A percentile compares a stretch with the other conserved stretches of the same genome.
Evolutionary conservation across 2,329 filamentous ascomycete species (phyloP).

Genomic region (Rutstroemia sp.): DNA sequence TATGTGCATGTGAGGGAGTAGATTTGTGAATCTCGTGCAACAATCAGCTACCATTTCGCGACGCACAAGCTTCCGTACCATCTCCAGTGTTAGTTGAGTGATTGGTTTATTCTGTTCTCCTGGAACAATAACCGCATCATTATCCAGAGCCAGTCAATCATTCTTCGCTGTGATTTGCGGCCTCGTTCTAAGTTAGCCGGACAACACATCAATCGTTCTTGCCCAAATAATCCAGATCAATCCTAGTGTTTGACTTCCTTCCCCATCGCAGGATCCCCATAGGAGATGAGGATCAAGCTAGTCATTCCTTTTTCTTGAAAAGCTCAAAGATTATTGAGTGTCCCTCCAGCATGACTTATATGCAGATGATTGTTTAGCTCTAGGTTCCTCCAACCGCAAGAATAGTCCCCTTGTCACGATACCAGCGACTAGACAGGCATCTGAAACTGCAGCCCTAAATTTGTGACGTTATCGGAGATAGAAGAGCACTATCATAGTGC

Average conservation of each 20-base stretch:
- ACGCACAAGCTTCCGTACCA: neutral
- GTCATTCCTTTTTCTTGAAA: no score
- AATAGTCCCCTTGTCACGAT: neutral
- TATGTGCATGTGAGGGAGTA: neutral
- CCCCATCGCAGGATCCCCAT: no score
- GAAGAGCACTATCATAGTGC: neutral
- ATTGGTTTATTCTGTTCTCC: no score
- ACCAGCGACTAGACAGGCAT: neutral
- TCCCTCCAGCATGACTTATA: neutral
- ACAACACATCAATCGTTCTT: no score
- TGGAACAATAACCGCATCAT: no score
- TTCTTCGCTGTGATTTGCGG: no score
- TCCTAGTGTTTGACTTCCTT: no score
- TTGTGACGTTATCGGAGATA: neutral
- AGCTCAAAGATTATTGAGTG: neutral
- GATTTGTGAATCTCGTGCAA: neutral
- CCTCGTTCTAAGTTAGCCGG: no score
- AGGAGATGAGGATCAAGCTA: no score
- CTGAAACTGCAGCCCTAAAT: neutral
- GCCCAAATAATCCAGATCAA: no score
- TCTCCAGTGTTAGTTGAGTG: neutral
- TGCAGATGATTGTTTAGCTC: neutral
- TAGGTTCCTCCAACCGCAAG: neutral
- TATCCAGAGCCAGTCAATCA: no score
- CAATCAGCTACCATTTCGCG: neutral